phyloP scores from a whole-genome alignment of 179 eudicot genomes.

The Pouteria campechiana region DNA sequence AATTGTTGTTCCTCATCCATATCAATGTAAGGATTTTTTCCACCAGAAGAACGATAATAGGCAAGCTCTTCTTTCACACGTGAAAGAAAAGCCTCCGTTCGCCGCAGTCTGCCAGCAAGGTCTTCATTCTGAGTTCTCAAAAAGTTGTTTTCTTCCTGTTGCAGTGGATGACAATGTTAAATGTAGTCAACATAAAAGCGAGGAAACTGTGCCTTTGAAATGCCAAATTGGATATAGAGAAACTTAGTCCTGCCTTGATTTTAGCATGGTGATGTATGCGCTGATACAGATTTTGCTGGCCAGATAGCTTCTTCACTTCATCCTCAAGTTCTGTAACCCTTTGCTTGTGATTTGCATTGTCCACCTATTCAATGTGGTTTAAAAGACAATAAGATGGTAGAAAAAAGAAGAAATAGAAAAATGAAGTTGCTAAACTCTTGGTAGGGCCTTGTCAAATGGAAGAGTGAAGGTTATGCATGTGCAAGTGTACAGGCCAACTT shows the following conservation, averaged over 20 bases:
- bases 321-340: slow-evolving; percentile 59
- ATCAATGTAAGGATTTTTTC: slow-evolving; percentile 27
- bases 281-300: slow-evolving; percentile 87
- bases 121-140: slow-evolving; percentile 70
- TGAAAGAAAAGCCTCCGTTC: slow-evolving; percentile 35
- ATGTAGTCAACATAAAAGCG: neutral
- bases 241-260: slow-evolving; percentile 52
- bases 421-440: too few relatives aligned
- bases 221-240: neutral
- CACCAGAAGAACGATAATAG: slow-evolving; percentile 33
- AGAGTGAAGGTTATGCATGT: too few relatives aligned
- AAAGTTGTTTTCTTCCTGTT: slow-evolving; percentile 85
- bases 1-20: slow-evolving; percentile 52
- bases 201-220: neutral
- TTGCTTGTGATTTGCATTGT: slow-evolving; percentile 37
- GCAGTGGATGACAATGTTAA: slow-evolving; percentile 6
- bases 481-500: too few relatives aligned
- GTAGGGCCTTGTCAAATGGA: too few relatives aligned
- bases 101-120: slow-evolving; percentile 38
- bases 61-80: slow-evolving; percentile 53
- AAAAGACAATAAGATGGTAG: slow-evolving; percentile 5
- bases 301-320: slow-evolving; percentile 67
- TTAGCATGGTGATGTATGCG: slow-evolving; percentile 95
- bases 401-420: neutral
- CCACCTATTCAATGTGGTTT: slow-evolving; percentile 44